Conservation (phyloP, 2,329 filamentous ascomycete genomes). For the Sphaerulina musiva region DNA sequence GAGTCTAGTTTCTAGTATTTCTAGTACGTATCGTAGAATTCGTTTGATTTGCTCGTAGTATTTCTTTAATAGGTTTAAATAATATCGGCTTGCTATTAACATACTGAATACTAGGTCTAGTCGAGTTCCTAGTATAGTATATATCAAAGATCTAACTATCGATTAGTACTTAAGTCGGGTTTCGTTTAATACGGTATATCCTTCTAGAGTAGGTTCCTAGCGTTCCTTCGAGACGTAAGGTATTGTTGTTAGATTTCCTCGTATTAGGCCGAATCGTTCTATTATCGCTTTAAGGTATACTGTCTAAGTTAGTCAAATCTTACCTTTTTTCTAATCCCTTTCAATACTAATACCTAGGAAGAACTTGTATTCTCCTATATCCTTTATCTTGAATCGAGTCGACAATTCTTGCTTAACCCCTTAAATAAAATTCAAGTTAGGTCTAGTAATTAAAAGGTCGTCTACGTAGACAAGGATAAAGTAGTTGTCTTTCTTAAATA, state of each 20-base stretch:
- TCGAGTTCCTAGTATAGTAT: slow-evolving; percentile 4
- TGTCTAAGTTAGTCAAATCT: not conserved
- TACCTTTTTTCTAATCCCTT: not conserved
- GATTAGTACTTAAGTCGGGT: slow-evolving; percentile 1
- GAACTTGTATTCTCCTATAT: not conserved
- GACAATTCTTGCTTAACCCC: not conserved
- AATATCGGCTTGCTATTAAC: slow-evolving; percentile 7
- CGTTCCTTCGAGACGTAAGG: not conserved
- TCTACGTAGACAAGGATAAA: not conserved
- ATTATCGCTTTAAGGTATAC: not conserved
- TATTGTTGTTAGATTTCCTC: not conserved
- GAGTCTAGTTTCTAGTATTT: not conserved
- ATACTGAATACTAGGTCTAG: slow-evolving; percentile 1
- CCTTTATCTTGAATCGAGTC: not conserved
- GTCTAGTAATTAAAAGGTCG: not conserved
- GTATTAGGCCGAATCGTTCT: not conserved
- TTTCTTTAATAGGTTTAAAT: not conserved
- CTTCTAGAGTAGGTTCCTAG: not conserved
- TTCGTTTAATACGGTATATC: not conserved
- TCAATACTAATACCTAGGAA: not conserved
- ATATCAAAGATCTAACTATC: slow-evolving; percentile 5
- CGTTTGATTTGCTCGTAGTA: not conserved
- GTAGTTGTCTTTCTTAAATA: not conserved
- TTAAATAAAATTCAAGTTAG: not conserved
- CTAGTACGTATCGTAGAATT: not conserved